Evolutionary conservation across 192 early-diverging fungal species (phyloP).

Genomic region (Coemansia sp.): DNA sequence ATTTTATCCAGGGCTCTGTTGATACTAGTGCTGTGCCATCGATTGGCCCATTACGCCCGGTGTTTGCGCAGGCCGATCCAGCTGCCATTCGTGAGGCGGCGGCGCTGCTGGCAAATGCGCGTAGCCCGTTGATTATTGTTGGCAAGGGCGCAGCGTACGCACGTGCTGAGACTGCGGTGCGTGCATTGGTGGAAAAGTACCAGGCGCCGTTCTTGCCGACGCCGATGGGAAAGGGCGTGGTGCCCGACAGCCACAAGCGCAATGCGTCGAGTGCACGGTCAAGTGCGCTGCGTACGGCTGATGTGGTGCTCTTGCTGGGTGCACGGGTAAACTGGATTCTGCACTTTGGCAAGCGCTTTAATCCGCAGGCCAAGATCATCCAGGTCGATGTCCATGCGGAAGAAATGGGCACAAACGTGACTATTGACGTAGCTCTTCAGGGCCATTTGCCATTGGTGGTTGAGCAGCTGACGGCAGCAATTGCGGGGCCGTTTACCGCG

Average conservation of each 20-base stretch:
- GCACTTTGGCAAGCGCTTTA: slow-evolving; percentile 66
- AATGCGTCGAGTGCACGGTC: slow-evolving; percentile 67
- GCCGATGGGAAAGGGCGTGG: slow-evolving; percentile 70
- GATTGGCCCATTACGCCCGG: not conserved
- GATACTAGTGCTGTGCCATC: not conserved
- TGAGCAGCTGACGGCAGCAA: slow-evolving; percentile 48
- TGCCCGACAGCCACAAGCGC: slow-evolving; percentile 62
- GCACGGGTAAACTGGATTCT: slow-evolving; percentile 75
- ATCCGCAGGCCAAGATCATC: slow-evolving; percentile 60
- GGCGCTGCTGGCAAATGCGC: slow-evolving; percentile 48
- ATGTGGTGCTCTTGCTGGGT: slow-evolving; percentile 68
- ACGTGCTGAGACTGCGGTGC: slow-evolving; percentile 61
- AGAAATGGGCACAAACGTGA: slow-evolving; percentile 61
- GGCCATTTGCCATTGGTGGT: slow-evolving; percentile 64
- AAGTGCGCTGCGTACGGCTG: slow-evolving; percentile 62
- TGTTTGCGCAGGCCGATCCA: slow-evolving; percentile 56
- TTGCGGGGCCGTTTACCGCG: slow-evolving; percentile 20
- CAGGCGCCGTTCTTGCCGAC: slow-evolving; percentile 71
- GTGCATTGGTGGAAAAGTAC: slow-evolving; percentile 56
- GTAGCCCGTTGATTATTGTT: slow-evolving; percentile 62
- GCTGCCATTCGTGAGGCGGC: slow-evolving; percentile 46
- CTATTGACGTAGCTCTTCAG: slow-evolving; percentile 54
- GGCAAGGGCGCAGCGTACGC: slow-evolving; percentile 78
- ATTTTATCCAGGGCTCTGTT: slow-evolving; percentile 60
- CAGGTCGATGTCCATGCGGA: slow-evolving; percentile 70